phyloP scores from a whole-genome alignment of 2,329 filamentous ascomycete genomes.

The Fusarium incarnatum region DNA sequence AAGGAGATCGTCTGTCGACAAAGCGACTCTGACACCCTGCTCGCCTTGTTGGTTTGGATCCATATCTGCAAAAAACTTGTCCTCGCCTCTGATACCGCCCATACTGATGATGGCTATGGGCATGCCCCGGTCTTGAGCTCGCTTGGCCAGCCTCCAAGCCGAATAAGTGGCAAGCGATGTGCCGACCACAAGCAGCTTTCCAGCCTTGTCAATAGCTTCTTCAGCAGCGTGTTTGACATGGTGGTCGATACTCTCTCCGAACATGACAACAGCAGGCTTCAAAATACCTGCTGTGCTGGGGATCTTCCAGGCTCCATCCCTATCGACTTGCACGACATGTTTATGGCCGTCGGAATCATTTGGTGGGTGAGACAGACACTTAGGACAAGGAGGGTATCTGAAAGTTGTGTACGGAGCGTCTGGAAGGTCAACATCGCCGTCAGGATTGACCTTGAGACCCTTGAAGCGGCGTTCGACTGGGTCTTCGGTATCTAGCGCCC shows the following conservation, averaged over 20 bases:
- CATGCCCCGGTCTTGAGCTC: conserved; percentile 84
- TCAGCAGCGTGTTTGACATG: conserved; percentile 82
- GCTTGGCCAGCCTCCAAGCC: conserved; percentile 88
- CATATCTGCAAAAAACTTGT: conserved; percentile 73
- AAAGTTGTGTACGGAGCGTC: conserved; percentile 90
- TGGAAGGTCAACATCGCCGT: conserved; percentile 93
- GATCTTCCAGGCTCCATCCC: conserved; percentile 81
- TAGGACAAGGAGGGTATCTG: conserved; percentile 89
- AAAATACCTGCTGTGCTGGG: conserved; percentile 79
- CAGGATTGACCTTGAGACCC: conserved; percentile 87
- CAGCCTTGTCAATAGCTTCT: conserved; percentile 79
- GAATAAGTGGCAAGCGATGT: conserved; percentile 96
- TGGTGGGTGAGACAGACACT: conserved; percentile 76
- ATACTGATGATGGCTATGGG: conserved; percentile 90
- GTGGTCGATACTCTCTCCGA: conserved; percentile 85
- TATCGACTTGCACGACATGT: conserved; percentile 75
- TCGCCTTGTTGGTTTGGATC: conserved; percentile 63
- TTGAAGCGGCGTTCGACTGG: conserved; percentile 73
- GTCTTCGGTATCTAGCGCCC: conserved; percentile 82
- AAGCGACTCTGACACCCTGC: conserved; percentile 66
- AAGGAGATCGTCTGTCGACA: conserved; percentile 68
- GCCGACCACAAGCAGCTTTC: conserved; percentile 81
- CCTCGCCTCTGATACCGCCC: conserved; percentile 83
- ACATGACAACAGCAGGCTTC: conserved; percentile 96
- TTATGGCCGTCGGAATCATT: conserved; percentile 64